Conservation (phyloP, 1,139 yeast genomes). For the Yamadazyma atmosphaerica region DNA sequence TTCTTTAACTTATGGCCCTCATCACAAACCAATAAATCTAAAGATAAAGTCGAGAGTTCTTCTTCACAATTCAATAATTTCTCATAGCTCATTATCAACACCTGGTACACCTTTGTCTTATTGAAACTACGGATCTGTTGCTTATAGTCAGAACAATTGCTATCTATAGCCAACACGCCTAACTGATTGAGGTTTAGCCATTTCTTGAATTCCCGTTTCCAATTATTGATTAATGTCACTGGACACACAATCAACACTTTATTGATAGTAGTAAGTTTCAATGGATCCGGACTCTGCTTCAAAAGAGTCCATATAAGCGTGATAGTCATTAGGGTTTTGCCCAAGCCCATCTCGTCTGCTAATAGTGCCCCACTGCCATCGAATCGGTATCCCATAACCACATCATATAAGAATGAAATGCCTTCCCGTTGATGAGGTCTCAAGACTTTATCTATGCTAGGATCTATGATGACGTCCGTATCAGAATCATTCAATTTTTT, state of each 20-base stretch:
- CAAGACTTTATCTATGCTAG: slow-evolving; percentile 51
- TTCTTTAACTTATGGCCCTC: slow-evolving; percentile 91
- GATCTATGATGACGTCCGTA: slow-evolving; percentile 71
- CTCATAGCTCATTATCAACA: slow-evolving; percentile 86
- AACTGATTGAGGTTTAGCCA: slow-evolving; percentile 78
- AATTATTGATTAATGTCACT: slow-evolving; percentile 81
- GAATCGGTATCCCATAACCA: slow-evolving; percentile 66
- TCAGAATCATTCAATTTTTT: slow-evolving; percentile 8
- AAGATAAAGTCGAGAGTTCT: slow-evolving; percentile 49
- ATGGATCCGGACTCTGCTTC: slow-evolving; percentile 62
- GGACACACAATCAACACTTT: slow-evolving; percentile 88
- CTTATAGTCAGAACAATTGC: slow-evolving; percentile 53
- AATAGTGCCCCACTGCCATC: slow-evolving; percentile 75
- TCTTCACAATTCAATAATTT: slow-evolving; percentile 60
- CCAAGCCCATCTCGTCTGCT: slow-evolving; percentile 98
- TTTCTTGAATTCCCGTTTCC: slow-evolving; percentile 86
- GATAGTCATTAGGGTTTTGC: slow-evolving; percentile 88
- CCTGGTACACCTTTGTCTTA: slow-evolving; percentile 72
- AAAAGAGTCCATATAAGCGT: slow-evolving; percentile 80
- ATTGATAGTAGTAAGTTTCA: slow-evolving; percentile 35
- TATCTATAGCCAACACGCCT: slow-evolving; percentile 56
- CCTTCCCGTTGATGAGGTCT: slow-evolving; percentile 90
- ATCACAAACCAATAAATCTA: slow-evolving; percentile 86
- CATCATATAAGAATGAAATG: slow-evolving; percentile 74
- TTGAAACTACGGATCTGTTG: slow-evolving; percentile 63